A percentile compares a stretch with the other conserved stretches of the same genome.
phyloP scores from a whole-genome alignment of 2,329 filamentous ascomycete species.

The Neodidymelliopsis sp. region DNA sequence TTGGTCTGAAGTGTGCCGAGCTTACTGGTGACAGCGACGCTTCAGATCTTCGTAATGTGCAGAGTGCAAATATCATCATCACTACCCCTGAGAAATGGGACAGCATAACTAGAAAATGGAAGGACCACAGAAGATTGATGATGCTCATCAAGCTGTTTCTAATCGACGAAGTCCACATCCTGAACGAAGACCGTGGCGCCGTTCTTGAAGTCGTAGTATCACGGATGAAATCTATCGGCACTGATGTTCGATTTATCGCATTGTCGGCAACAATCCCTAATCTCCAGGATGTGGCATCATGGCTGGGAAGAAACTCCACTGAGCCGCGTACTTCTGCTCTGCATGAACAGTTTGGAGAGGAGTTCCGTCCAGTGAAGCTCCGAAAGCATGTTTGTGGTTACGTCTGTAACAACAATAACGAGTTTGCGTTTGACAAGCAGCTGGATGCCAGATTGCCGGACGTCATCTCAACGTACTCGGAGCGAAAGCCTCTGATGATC shows the following conservation, averaged over 20 bases:
- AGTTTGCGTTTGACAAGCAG: constrained; percentile 77
- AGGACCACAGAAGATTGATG: constrained; percentile 77
- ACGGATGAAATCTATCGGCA: constrained; percentile 82
- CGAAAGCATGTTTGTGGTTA: constrained; percentile 81
- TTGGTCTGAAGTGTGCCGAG: constrained; percentile 75
- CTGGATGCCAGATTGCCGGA: constrained; percentile 71
- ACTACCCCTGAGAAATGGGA: constrained; percentile 94
- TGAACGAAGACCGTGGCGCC: constrained; percentile 80
- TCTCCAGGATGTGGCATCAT: constrained; percentile 78
- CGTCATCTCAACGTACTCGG: constrained; percentile 71
- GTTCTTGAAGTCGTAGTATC: constrained; percentile 85
- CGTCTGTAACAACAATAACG: constrained; percentile 65
- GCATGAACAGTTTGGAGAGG: constrained; percentile 76
- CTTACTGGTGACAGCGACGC: constrained; percentile 82
- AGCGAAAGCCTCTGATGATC: constrained; percentile 79
- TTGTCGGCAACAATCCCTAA: constrained; percentile 87
- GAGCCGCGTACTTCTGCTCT: constrained; percentile 69
- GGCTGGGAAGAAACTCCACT: constrained; percentile 73
- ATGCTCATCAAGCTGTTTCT: constrained; percentile 79
- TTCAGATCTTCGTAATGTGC: constrained; percentile 70
- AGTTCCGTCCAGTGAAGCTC: constrained; percentile 79
- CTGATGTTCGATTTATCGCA: constrained; percentile 79
- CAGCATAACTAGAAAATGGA: constrained; percentile 86
- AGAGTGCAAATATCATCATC: constrained; percentile 80
- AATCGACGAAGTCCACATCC: constrained; percentile 87